phyloP scores from a whole-genome alignment of 2,329 filamentous ascomycete genomes.

The Knufia fluminis region DNA sequence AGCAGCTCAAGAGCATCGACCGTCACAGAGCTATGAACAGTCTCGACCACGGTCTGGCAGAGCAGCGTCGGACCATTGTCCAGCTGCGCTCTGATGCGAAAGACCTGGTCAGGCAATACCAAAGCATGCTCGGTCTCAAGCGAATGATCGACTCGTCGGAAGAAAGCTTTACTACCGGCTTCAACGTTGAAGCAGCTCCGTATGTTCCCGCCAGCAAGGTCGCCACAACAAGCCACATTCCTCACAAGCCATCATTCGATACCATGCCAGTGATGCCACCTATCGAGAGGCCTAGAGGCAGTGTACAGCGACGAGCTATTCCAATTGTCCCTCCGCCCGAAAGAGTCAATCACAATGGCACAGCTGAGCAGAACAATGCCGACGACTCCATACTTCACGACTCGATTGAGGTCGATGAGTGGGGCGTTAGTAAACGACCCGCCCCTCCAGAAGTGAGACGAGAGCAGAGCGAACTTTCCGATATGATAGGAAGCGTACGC shows the following conservation, averaged over 20 bases:
- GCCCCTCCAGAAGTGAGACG: constrained; percentile 15
- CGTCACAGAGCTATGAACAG: constrained; percentile 20
- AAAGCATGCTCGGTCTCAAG: constrained; percentile 8
- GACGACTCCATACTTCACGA: background rate
- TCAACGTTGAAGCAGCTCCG: constrained; percentile 19
- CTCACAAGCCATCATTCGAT: constrained; percentile 9
- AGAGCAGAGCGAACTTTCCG: constrained; percentile 16
- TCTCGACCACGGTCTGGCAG: constrained; percentile 12
- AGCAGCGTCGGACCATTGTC: constrained; percentile 18
- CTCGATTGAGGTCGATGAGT: constrained; percentile 15
- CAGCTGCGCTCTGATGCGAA: constrained; percentile 18
- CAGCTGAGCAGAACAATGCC: background rate
- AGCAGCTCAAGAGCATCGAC: constrained; percentile 21
- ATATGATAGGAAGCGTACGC: background rate
- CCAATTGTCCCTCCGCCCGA: constrained; percentile 21
- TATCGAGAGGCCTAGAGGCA: background rate
- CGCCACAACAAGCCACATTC: background rate
- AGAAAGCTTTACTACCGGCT: constrained; percentile 8
- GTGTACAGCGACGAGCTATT: constrained; percentile 10
- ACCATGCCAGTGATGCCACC: background rate
- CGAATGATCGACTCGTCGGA: constrained; percentile 4
- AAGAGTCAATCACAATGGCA: background rate
- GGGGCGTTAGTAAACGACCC: constrained; percentile 15
- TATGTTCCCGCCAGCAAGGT: constrained; percentile 15
- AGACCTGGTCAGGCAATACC: constrained; percentile 13